Evolutionary conservation across 1,139 yeast genomes (phyloP), one percentile per base, ranked within the genome.

Genomic region (Geotrichum aggregatum): DNA sequence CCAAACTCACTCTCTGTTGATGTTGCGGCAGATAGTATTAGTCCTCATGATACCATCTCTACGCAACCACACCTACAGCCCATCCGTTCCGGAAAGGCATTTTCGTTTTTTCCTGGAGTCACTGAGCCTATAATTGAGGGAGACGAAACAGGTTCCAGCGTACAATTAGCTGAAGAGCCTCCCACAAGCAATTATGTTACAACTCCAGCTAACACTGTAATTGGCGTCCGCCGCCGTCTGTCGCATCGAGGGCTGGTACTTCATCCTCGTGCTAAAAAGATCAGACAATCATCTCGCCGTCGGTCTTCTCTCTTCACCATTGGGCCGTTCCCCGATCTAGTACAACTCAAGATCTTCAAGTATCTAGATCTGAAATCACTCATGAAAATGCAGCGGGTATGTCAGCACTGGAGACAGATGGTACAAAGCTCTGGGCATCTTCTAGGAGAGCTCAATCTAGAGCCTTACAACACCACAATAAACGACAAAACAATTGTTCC

Each of bases 341-440:
- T 82, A 1, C 69, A 83, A 43, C 64, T 82, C 26, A 70, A 70
- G 52, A 76, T 82, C 1, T 82, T 84, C 59, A 76, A 76, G 49
- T 71, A 72, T 54, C 65, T 83, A 50, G 72, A 77, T 5, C 67
- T 84, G 36, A 82, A 82, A 1, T 76, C 76, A 11, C 66, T 82
- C 54, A 81, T 83, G 86, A 76, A 72, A 59, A 63, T 80, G 58
- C 69, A 84, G 51, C 60, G 74, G 2, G 79, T 83, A 39, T 79
- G 83, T 61, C 72, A 77, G 56, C 74, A 84, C 61, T 84, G 89
- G 89, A 73, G 84, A 57, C 86, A 82, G 58, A 68, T 84, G 45
- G 66, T 83, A n/a, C 77, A 78, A 56, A 73, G 77, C 33, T 80
- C 84, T 0, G 79, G 80, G 1, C 73, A 73, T 18, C 68, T 84